phyloP scores from a whole-genome alignment of 177 flowering plant genomes.

The Vitis hybrid region DNA sequence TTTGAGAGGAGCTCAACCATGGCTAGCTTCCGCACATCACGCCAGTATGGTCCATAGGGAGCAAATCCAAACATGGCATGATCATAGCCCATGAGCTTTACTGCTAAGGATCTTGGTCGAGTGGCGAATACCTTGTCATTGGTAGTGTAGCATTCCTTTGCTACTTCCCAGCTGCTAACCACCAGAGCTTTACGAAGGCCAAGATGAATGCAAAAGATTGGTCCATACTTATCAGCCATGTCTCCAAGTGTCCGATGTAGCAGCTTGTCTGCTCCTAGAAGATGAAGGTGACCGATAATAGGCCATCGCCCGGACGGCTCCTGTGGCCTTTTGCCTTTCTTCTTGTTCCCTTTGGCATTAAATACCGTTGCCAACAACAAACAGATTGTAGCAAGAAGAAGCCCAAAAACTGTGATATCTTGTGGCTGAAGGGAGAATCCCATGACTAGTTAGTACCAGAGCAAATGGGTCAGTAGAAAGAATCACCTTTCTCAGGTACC shows the following conservation, averaged over 20 bases:
- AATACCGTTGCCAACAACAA: not conserved
- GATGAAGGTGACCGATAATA: conserved; percentile 16
- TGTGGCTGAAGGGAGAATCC: not conserved
- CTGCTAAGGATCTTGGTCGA: no score
- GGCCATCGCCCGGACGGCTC: conserved; percentile 14
- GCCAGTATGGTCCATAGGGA: no score
- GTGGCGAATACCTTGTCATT: conserved; percentile 9
- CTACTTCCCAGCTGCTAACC: conserved; percentile 12
- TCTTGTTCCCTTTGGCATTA: not conserved
- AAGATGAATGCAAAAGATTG: conserved; percentile 7
- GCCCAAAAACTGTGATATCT: not conserved
- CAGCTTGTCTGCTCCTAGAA: conserved; percentile 4
- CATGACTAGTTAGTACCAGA: no score
- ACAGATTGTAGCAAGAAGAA: not conserved
- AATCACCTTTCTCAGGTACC: no score
- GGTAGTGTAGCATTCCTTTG: conserved; percentile 16
- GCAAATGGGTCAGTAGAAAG: no score
- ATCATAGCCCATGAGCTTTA: no score
- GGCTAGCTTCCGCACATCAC: no score
- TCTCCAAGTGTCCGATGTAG: conserved; percentile 6
- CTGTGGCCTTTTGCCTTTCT: conserved; percentile 6
- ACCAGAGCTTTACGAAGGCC: conserved; percentile 5
- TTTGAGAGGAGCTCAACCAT: no score
- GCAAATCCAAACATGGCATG: no score
- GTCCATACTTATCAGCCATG: conserved; percentile 20